Evolutionary conservation across 1,284 basidiomycete species (phyloP).

Genomic region (Pyrrhoderma noxium): DNA sequence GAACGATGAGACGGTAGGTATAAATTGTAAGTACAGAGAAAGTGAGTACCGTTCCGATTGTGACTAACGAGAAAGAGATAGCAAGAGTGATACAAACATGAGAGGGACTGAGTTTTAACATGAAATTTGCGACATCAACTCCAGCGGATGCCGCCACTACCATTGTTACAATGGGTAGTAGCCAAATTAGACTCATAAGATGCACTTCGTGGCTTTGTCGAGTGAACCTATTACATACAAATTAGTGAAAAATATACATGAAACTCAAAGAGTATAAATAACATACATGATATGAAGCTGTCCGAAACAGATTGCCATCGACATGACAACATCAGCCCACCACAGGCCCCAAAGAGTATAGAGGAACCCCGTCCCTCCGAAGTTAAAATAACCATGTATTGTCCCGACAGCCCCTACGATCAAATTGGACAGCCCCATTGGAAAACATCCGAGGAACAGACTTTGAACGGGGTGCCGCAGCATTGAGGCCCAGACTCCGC

Average conservation of each 20-base stretch:
- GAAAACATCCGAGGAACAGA: slow-evolving; percentile 60
- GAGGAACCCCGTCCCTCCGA: slow-evolving; percentile 50
- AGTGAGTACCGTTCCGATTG: slow-evolving; percentile 35
- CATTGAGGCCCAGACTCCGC: slow-evolving; percentile 48
- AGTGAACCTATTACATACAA: slow-evolving; percentile 42
- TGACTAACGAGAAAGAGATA: slow-evolving; percentile 35
- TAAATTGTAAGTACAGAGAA: slow-evolving; percentile 24
- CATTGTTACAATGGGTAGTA: slow-evolving; percentile 67
- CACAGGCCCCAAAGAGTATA: slow-evolving; percentile 64
- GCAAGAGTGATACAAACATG: slow-evolving; percentile 36
- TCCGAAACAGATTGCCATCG: slow-evolving; percentile 56
- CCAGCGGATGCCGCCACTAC: slow-evolving; percentile 65
- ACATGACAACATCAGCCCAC: slow-evolving; percentile 62
- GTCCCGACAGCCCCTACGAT: slow-evolving; percentile 42
- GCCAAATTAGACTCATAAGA: slow-evolving; percentile 51
- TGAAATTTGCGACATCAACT: slow-evolving; percentile 41
- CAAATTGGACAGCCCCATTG: slow-evolving; percentile 67
- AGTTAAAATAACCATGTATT: slow-evolving; percentile 34
- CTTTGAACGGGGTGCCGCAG: slow-evolving; percentile 55
- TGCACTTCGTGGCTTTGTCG: slow-evolving; percentile 51
- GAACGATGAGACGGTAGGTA: slow-evolving; percentile 17
- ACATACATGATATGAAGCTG: slow-evolving; percentile 59
- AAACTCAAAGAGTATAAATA: not conserved
- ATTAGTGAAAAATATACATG: not conserved
- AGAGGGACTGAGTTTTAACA: slow-evolving; percentile 37